Percentiles rank a stretch among this genome's conserved stretches.
Evolutionary conservation across 768 basidiomycete species (phyloP).

Genomic region (Podaxis sp.): DNA sequence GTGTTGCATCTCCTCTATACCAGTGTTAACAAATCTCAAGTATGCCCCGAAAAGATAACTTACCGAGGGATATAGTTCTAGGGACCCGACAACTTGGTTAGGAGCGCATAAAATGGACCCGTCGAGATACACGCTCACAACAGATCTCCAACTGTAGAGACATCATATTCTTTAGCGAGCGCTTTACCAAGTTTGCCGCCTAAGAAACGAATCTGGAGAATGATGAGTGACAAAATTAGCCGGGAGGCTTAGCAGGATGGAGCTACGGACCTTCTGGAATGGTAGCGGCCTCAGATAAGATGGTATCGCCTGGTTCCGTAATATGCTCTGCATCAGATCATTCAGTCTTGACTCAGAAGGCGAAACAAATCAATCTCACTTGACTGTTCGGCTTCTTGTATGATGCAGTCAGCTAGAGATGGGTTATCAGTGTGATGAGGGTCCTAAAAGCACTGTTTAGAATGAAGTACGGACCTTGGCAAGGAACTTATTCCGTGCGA

Average conservation of each 20-base stretch:
- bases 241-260: neutral
- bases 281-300: slow-evolving; percentile 79
- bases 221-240: neutral
- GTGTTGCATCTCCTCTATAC: slow-evolving; percentile 70
- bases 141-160: slow-evolving; percentile 86
- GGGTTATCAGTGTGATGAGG: neutral
- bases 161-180: slow-evolving; percentile 86
- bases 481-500: slow-evolving; percentile 91
- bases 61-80: slow-evolving; percentile 62
- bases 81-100: slow-evolving; percentile 6
- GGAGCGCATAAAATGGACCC: slow-evolving; percentile 3
- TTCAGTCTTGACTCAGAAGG: neutral
- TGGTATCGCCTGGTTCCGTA: slow-evolving; percentile 82
- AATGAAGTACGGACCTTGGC: slow-evolving; percentile 66
- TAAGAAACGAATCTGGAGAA: slow-evolving; percentile 79
- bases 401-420: slow-evolving; percentile 74
- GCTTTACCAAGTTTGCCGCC: slow-evolving; percentile 94
- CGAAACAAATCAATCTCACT: slow-evolving; percentile 37
- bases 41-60: slow-evolving; percentile 14
- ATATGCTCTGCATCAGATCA: slow-evolving; percentile 59
- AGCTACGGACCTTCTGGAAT: slow-evolving; percentile 74
- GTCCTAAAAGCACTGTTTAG: neutral
- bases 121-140: slow-evolving; percentile 52
- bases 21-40: slow-evolving; percentile 12
- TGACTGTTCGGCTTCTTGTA: slow-evolving; percentile 91